Conservation (phyloP, 768 basidiomycete species). For the Thelephora aurantiotincta region DNA sequence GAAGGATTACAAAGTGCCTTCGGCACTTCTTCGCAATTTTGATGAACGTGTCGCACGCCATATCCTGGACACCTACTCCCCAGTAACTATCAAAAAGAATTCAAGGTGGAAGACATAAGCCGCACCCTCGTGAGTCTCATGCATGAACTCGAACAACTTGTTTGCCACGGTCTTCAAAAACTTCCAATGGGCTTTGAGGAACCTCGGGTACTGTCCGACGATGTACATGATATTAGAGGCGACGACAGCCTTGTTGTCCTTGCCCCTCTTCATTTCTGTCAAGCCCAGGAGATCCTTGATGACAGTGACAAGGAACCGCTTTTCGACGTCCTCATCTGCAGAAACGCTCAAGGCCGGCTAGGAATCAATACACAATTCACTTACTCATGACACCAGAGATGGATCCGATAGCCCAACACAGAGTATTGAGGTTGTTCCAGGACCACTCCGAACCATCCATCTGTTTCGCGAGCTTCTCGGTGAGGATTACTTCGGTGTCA, state of each 20-base stretch:
- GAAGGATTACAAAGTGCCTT: conserved; percentile 93
- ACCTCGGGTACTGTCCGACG: conserved; percentile 93
- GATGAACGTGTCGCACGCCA: conserved; percentile 98
- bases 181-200: conserved; percentile 98
- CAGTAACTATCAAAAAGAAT: conserved; percentile 3
- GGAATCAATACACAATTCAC: conserved; percentile 20
- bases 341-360: neutral
- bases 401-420: conserved; percentile 96
- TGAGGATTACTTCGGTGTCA: conserved; percentile 89
- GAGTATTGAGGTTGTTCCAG: conserved; percentile 95
- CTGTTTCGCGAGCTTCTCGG: conserved; percentile 89
- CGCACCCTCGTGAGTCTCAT: conserved; percentile 84
- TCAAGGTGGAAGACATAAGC: neutral
- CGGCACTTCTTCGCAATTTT: conserved; percentile 97
- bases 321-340: conserved; percentile 90
- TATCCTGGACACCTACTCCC: conserved; percentile 62
- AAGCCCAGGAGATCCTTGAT: conserved; percentile 91
- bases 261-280: conserved; percentile 92
- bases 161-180: conserved; percentile 98
- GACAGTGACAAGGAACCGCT: conserved; percentile 91
- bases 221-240: conserved; percentile 93
- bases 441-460: conserved; percentile 98
- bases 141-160: conserved; percentile 98
- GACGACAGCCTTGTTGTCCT: conserved; percentile 97
- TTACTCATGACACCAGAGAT: conserved; percentile 95